These are phyloP conservation scores for Saprolegnia diclina DNA, from an alignment of 352 stramenopile genomes.

Conservation along the genomic window DNA sequence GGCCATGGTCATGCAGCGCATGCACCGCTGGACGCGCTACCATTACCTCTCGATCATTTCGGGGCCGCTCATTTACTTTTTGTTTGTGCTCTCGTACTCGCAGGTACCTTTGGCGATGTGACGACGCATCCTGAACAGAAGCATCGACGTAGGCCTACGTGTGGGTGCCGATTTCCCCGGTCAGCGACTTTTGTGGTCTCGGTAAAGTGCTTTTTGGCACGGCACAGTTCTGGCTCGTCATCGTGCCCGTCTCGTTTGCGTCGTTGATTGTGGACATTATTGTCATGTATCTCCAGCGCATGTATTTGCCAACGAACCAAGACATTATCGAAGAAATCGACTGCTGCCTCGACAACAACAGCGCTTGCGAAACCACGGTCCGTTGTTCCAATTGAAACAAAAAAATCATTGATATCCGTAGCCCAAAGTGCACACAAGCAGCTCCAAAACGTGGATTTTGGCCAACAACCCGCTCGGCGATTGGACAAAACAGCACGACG, in stretches of 20 bases:
- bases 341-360: slow-evolving; percentile 39
- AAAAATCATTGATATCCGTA: neutral
- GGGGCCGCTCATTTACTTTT: slow-evolving; percentile 54
- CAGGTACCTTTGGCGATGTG: slow-evolving; percentile 33
- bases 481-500: slow-evolving; percentile 3
- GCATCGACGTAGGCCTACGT: neutral
- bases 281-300: slow-evolving; percentile 71
- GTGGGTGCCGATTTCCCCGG: slow-evolving; percentile 31
- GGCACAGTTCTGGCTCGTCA: slow-evolving; percentile 50
- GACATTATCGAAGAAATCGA: slow-evolving; percentile 85
- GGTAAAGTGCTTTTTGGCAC: slow-evolving; percentile 51
- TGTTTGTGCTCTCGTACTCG: slow-evolving; percentile 67
- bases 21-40: slow-evolving; percentile 64
- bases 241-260: slow-evolving; percentile 57
- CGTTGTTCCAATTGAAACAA: neutral
- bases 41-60: slow-evolving; percentile 71
- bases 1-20: slow-evolving; percentile 61
- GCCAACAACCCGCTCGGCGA: slow-evolving; percentile 5
- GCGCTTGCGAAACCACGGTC: neutral
- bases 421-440: neutral
- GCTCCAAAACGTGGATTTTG: neutral
- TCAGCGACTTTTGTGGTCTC: slow-evolving; percentile 69
- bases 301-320: slow-evolving; percentile 77
- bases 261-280: slow-evolving; percentile 59
- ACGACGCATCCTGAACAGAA: neutral